These are phyloP conservation scores for Lomentospora prolificans DNA, from an alignment of 2,329 filamentous ascomycete species.

Conservation along the genomic window DNA sequence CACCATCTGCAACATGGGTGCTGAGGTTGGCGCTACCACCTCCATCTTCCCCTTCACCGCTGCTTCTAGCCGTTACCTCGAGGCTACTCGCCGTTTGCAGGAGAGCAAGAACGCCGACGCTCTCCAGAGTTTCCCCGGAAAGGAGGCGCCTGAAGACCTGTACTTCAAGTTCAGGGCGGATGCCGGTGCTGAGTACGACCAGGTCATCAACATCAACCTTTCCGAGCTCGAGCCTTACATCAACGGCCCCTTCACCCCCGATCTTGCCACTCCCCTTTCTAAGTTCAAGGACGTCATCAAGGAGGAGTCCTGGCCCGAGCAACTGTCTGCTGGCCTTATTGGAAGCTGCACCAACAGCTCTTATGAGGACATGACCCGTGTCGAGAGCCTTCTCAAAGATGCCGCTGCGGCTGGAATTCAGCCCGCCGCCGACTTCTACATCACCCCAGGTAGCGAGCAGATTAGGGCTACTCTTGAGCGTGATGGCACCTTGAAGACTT, in stretches of 20 bases:
- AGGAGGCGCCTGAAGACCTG: conserved; percentile 33
- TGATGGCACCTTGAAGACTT: conserved; percentile 77
- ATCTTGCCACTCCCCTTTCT: conserved; percentile 86
- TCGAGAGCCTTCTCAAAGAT: conserved; percentile 86
- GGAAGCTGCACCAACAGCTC: conserved; percentile 98
- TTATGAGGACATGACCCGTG: conserved; percentile 96
- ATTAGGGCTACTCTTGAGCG: conserved; percentile 89
- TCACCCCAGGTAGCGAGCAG: conserved; percentile 93
- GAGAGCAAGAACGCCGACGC: conserved; percentile 59
- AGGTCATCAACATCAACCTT: conserved; percentile 83
- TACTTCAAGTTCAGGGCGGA: conserved; percentile 67
- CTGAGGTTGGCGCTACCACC: conserved; percentile 89
- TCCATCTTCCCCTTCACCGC: conserved; percentile 89
- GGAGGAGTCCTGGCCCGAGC: conserved; percentile 81
- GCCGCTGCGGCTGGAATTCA: conserved; percentile 81
- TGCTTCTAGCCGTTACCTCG: conserved; percentile 75
- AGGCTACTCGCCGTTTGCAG: conserved; percentile 59
- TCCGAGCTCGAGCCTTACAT: conserved; percentile 88
- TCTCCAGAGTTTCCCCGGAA: conserved; percentile 43
- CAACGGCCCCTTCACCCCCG: conserved; percentile 94
- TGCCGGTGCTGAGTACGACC: conserved; percentile 74
- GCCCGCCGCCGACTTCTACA: conserved; percentile 85
- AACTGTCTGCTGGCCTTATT: conserved; percentile 85
- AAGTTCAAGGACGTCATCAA: conserved; percentile 78
- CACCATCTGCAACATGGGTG: conserved; percentile 82